Evolutionary conservation across 176 grass and related monocot genomes (phyloP), one percentile per base, ranked within the genome.

Genomic region (Hyparrhenia diplandra): DNA sequence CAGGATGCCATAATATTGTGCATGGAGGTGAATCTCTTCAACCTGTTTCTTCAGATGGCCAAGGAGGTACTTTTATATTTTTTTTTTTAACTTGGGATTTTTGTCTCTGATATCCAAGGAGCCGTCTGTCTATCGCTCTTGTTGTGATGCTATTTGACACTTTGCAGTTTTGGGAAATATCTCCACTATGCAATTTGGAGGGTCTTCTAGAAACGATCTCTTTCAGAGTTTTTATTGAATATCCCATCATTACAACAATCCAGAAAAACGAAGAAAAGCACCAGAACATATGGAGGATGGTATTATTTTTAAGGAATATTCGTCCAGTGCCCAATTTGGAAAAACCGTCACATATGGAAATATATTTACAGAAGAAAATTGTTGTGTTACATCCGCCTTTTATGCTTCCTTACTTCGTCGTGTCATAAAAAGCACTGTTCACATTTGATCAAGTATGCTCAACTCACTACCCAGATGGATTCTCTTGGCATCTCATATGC

Each of bases 391-490:
- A 73, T 76, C 88, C 45, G 83, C 89, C 76, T 85, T 90, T 81
- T 98, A 89, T 90, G 84, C 85, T 60, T 98, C 90, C 17, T 64
- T 94, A 80, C 90, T 98, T 89, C 77, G 89, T 77, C 92, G 89
- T 86, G 92, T 91, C 80, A 79, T 98, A 80, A 98, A 80, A 98
- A 89, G 61, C 90, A 94, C 61, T 94, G 88, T 75, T 91, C 86
- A 58, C 81, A 94, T 20, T 90, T 88, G 77, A 91, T 98, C 74
- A 98, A 98, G 80, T 91, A 92, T 87, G 92, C 95, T 63, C 95
- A 98, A 60, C 82, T 98, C 57, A 98, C 95, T 74, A 72, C 87
- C 61, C 95, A 98, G 72, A 92, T 98, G 95, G 90, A 92, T 81
- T 82, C 81, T 66, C 90, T 92, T 83, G 84, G 90, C 39, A 98